Evolutionary conservation across 116 monocot species (phyloP), one percentile per base, ranked within the genome.

Genomic region (Zostera marina): DNA sequence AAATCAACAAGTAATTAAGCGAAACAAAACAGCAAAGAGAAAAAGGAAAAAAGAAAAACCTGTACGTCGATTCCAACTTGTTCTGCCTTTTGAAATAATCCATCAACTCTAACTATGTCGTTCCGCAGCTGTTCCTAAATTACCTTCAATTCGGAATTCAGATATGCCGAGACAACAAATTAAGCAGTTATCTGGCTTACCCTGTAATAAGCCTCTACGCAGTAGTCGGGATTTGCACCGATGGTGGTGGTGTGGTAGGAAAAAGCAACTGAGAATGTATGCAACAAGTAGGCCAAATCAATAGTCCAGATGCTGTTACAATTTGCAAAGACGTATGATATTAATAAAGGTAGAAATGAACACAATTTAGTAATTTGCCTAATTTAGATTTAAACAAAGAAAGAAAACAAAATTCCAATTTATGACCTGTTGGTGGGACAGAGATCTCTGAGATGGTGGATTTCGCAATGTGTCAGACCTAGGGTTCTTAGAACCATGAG

Each of bases 221-320:
- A 79, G 66, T 74, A 94, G 21, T 74, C 70, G 51, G 88, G 94
- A 75, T 88, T 88, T 53, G 68, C 94, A 54, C 94, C 94, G 47
- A 94, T 47, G 57, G 82, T 94, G 2, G 88, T 76, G 7, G 94
- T 94, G 68, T 82, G 76, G 68, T 81, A 94, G 47, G 74, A 87
- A 62, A 88, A 94, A 10, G 58, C 63, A 57, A 94, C 77, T 7
- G 79, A 84, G 63, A 88, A 88, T 58, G 69, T 80, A 63, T 83
- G 77, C 64, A 92, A 68, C 67, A 87, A 72, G 69, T 83, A 92
- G 38, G 86, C 87, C 65, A 92, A 64, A 64, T 92, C 92, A 73
- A 92, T 76, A 9, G 92, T 92, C 92, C 92, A 92, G 17, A 85
- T 81, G 71, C 92, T 92, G 92, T 62, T 32, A 5, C 5, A 32